Conservation (phyloP, 345 rosid genomes). For the Hibiscus mutabilis region DNA sequence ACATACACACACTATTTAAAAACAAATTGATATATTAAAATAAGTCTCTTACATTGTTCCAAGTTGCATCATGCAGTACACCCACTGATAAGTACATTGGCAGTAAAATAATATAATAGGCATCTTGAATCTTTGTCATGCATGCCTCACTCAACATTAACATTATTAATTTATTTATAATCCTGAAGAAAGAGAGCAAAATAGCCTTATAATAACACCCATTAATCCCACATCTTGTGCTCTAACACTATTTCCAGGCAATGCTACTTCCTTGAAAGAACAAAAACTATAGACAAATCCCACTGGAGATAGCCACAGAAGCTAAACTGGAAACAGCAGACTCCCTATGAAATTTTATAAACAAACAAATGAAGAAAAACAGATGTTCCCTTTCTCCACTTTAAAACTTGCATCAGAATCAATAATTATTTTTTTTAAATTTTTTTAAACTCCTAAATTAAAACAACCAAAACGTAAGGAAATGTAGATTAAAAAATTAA, state of each 20-base stretch:
- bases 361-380: conserved; percentile 42
- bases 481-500: neutral
- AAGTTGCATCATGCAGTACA: conserved; percentile 17
- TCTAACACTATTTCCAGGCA: conserved; percentile 17
- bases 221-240: conserved; percentile 13
- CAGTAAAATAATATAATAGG: conserved; percentile 13
- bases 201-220: conserved; percentile 13
- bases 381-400: conserved; percentile 38
- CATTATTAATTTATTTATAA: conserved; percentile 14
- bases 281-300: conserved; percentile 28
- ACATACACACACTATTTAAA: neutral
- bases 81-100: conserved; percentile 7
- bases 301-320: conserved; percentile 23
- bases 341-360: conserved; percentile 24
- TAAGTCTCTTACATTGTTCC: conserved; percentile 6
- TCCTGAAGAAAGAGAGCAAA: neutral
- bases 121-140: conserved; percentile 31
- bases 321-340: conserved; percentile 30
- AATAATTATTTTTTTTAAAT: neutral
- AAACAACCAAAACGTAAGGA: conserved; percentile 10
- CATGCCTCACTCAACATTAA: conserved; percentile 19
- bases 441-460: conserved; percentile 3
- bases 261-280: conserved; percentile 18
- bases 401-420: conserved; percentile 36
- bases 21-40: neutral